Percentiles rank a stretch among this genome's conserved stretches.
These are phyloP conservation scores for Agaricus sinodeliciosus DNA, from an alignment of 768 basidiomycete species.

Conservation along the genomic window DNA sequence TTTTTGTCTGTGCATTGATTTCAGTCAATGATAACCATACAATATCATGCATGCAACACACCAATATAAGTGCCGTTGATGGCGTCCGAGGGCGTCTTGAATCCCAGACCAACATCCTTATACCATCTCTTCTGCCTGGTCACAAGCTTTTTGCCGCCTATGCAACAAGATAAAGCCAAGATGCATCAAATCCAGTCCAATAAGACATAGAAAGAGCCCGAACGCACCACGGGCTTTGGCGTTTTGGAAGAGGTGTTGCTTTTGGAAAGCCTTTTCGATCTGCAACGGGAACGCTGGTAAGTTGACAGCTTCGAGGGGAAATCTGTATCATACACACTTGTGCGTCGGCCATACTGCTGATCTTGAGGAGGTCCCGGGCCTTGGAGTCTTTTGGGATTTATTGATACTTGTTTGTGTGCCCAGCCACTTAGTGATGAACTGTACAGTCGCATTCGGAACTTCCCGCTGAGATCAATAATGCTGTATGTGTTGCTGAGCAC, in stretches of 20 bases:
- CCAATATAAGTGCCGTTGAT: conserved; percentile 96
- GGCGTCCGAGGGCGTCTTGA: conserved; percentile 94
- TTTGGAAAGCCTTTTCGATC: conserved; percentile 97
- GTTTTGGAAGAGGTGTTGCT: conserved; percentile 98
- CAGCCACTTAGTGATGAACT: conserved; percentile 36
- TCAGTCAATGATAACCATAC: background rate
- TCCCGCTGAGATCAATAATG: conserved; percentile 17
- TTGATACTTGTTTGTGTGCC: conserved; percentile 35
- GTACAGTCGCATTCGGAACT: conserved; percentile 32
- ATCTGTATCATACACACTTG: conserved; percentile 34
- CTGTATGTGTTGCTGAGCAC: background rate
- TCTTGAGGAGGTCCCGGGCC: conserved; percentile 36
- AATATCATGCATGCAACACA: conserved; percentile 30
- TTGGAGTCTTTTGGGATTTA: conserved; percentile 26
- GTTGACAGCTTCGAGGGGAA: background rate
- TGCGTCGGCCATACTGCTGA: conserved; percentile 50
- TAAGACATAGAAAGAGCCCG: conserved; percentile 8
- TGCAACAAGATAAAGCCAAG: conserved; percentile 13
- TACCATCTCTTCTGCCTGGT: conserved; percentile 98
- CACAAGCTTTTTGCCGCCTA: conserved; percentile 85
- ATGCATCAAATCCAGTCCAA: conserved; percentile 12
- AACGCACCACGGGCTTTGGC: conserved; percentile 86
- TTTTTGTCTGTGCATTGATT: conserved; percentile 76
- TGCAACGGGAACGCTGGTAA: conserved; percentile 24
- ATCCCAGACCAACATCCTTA: conserved; percentile 96